Evolutionary conservation across 768 basidiomycete genomes (phyloP), one percentile per base, ranked within the genome.

Genomic region (Cantharellus anzutake): DNA sequence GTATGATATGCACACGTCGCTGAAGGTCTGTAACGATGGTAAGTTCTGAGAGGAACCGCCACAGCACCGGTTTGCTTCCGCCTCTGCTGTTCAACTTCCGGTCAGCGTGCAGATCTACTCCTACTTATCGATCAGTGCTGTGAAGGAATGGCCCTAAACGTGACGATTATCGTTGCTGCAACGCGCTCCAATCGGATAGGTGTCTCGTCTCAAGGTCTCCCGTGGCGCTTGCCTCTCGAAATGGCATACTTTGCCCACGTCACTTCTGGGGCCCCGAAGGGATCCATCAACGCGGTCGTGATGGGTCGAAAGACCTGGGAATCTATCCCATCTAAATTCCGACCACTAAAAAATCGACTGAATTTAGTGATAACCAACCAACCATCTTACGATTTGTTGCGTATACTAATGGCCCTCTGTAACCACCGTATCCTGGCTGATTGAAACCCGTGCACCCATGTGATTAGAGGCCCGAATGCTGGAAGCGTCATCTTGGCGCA

Each of bases 281-380:
- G 74, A 3, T 68, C 66, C 51, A 72, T 68, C 60, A 98, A 97
- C 70, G 80, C 78, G 1, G 83, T 97, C 20, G 73, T 97, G 59
- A 97, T 99, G 94, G 96, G 96, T 7, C 78, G 94, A 60, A 91
- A 87, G 67, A 94, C 92, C 11, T 99, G 96, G 96, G 91, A 97
- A 72, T 88, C 88, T 68, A 97, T 99, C 59, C 94, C 96, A 4
- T 63, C 67, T 20, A 86, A 81, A 68, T 86, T 84, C 71, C 76
- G 86, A 63, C 96, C 96, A 3, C 76, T 99, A 20, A 73, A 77
- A 48, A 78, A 76, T 51, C 76, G 96, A 56, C 59, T 77, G 59
- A 99, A 98, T 67, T 68, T 93, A 35, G 81, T 99, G 60, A 71
- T 93, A 61, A 83, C 80, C 70, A 74, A 77, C 56, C 79, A 82